Base-by-base conservation (phyloP, 2,329 filamentous ascomycete species). In the Ascocoryne sarcoides region DNA sequence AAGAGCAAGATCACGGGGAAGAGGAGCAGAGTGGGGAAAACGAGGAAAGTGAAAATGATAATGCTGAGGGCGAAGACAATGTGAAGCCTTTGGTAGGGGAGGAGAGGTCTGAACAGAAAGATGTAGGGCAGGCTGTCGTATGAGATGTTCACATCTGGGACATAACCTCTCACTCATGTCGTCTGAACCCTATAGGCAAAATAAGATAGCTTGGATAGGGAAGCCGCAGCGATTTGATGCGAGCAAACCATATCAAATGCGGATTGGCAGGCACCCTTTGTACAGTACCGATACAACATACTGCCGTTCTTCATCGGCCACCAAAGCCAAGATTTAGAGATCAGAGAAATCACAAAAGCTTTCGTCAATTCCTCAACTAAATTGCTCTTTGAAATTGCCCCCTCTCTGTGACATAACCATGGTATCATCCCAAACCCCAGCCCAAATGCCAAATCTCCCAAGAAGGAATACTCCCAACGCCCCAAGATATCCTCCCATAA, bases 1-100 rank as follows among this genome's bases (percentile, higher is more conserved):
- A 15, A n/a, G 53, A 7, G 48, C 30, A n/a, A 44, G 32, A 40
- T 12, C 31, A 34, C 3, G n/a, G 29, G 16, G 34, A 42, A 9
- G 19, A 35, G 28, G 35, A 32, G 12, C 18, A 32, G 10, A 39
- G 23, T n/a, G 39, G 32, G 3, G 36, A 46, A 17, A 40, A 36
- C 10, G 37, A 38, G 29, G 36, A 38, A 2, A 39, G 8, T 15
- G 32, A 44, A 12, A 21, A 38, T 8, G 37, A 36, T 12, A 38
- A 31, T 18, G 32, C 10, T 17, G 37, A 28, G 20, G 17, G 26
- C n/a, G 16, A 34, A 20, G 20, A 14, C 30, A 32, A 7, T 8
- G 5, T 32, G 17, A 5, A n/a, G n/a, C n/a, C n/a, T n/a, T n/a
- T n/a, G n/a, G n/a, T 5, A 3, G n/a, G 30, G 18, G 30, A 14